Conservation (phyloP, 2,329 filamentous ascomycete genomes). For the Neofusicoccum laricinum region DNA sequence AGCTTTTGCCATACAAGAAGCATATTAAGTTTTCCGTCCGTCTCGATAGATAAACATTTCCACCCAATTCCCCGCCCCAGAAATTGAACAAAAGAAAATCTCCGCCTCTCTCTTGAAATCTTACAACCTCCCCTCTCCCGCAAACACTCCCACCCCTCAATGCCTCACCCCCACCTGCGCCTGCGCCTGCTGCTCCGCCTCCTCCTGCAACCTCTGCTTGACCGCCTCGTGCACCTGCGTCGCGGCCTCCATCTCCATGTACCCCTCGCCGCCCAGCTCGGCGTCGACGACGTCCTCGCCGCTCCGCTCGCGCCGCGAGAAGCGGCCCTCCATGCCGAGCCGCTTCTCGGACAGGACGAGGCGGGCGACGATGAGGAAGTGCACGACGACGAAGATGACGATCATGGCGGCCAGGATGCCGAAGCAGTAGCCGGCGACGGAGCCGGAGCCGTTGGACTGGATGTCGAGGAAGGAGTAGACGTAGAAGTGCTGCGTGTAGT, state of each 20-base stretch:
- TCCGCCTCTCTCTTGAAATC: neutral
- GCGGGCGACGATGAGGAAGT: slow-evolving; percentile 37
- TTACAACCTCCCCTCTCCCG: too few relatives aligned
- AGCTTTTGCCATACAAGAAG: too few relatives aligned
- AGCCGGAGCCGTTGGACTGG: slow-evolving; percentile 45
- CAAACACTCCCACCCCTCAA: too few relatives aligned
- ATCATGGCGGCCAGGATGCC: slow-evolving; percentile 40
- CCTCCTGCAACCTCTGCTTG: neutral
- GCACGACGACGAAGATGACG: slow-evolving; percentile 42
- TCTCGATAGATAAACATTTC: too few relatives aligned
- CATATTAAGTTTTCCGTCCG: too few relatives aligned
- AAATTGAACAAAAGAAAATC: neutral
- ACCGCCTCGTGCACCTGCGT: slow-evolving; percentile 3
- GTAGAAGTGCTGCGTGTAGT: slow-evolving; percentile 68
- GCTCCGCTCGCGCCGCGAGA: slow-evolving; percentile 19
- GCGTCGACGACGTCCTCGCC: neutral
- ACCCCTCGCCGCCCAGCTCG: neutral
- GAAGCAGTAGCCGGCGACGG: slow-evolving; percentile 64
- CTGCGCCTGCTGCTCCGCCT: slow-evolving; percentile 10
- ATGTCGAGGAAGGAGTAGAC: slow-evolving; percentile 74
- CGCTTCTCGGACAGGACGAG: slow-evolving; percentile 45
- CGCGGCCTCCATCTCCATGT: slow-evolving; percentile 2
- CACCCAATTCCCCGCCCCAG: too few relatives aligned
- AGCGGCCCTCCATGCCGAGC: slow-evolving; percentile 40
- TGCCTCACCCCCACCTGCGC: slow-evolving; percentile 3